A percentile compares a stretch with the other conserved stretches of the same genome.
These are phyloP conservation scores for Beauveria bassiana DNA, from an alignment of 2,329 filamentous ascomycete species.

Conservation along the genomic window DNA sequence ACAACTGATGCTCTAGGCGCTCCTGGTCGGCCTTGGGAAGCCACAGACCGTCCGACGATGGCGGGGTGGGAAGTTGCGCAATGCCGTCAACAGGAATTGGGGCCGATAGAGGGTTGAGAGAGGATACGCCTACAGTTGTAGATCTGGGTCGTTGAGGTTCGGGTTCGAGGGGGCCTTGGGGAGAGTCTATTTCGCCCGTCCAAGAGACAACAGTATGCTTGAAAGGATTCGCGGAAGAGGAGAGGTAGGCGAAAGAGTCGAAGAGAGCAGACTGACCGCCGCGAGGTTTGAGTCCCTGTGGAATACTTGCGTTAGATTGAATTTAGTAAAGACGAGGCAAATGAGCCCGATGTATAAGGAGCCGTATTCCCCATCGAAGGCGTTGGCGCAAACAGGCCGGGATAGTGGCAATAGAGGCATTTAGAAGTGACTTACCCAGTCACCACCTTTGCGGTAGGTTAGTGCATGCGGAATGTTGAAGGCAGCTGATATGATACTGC, in stretches of 20 bases:
- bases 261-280: conserved; percentile 87
- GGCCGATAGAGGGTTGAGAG: conserved; percentile 67
- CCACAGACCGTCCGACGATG: conserved; percentile 59
- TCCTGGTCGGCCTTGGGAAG: conserved; percentile 63
- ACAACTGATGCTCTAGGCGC: conserved; percentile 66
- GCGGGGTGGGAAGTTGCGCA: conserved; percentile 46
- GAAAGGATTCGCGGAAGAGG: conserved; percentile 77
- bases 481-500: conserved; percentile 59
- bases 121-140: conserved; percentile 41
- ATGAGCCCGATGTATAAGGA: no score
- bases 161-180: conserved; percentile 38
- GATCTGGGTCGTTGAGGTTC: conserved; percentile 36
- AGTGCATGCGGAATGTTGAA: conserved; percentile 56
- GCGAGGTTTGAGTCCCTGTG: conserved; percentile 64
- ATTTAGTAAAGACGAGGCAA: background rate
- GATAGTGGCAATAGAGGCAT: background rate
- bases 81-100: conserved; percentile 66
- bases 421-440: conserved; percentile 42
- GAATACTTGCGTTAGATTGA: background rate
- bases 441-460: conserved; percentile 48
- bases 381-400: background rate
- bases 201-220: conserved; percentile 89
- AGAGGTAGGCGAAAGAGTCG: conserved; percentile 82
- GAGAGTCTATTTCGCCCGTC: conserved; percentile 75
- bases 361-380: no score